These are phyloP conservation scores for Exophiala dermatitidis DNA, from an alignment of 2,329 filamentous ascomycete species.

Conservation along the genomic window DNA sequence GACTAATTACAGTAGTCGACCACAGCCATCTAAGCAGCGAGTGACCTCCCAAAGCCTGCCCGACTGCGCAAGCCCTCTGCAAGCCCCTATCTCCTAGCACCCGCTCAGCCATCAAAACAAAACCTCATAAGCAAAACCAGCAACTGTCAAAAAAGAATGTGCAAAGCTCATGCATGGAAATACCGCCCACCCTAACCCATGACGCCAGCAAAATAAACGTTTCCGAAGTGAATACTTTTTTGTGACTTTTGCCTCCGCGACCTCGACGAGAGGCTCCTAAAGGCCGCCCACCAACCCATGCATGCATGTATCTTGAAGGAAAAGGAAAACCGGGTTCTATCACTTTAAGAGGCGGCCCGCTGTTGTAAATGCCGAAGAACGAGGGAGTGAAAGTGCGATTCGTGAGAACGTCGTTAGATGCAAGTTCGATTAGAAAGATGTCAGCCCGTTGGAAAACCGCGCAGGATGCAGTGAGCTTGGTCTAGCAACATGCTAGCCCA, in stretches of 20 bases:
- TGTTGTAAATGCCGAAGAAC: slow-evolving; percentile 23
- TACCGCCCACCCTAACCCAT: slow-evolving; percentile 1
- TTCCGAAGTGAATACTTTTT: slow-evolving; percentile 12
- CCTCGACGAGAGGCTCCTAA: slow-evolving; percentile 9
- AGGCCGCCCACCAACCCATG: slow-evolving; percentile 11
- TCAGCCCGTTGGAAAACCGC: slow-evolving; percentile 7
- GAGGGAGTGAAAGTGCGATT: slow-evolving; percentile 18
- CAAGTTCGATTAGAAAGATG: slow-evolving; percentile 19
- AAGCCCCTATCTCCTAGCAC: slow-evolving; percentile 5
- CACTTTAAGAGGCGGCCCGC: slow-evolving; percentile 16
- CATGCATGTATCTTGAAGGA: slow-evolving; percentile 19
- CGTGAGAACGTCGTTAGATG: slow-evolving; percentile 23
- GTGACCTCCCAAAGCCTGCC: slow-evolving; percentile 2
- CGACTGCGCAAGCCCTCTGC: slow-evolving; percentile 10
- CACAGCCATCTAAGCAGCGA: slow-evolving; percentile 7
- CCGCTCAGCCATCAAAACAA: slow-evolving; percentile 3
- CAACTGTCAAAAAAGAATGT: slow-evolving; percentile 9
- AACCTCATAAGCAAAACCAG: slow-evolving; percentile 6
- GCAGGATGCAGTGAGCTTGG: background rate
- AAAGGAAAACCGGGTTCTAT: slow-evolving; percentile 15
- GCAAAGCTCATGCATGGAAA: slow-evolving; percentile 9
- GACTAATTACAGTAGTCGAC: slow-evolving; percentile 21
- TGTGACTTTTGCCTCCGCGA: slow-evolving; percentile 20
- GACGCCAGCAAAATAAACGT: slow-evolving; percentile 11
- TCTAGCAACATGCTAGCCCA: too few species aligned